Evolutionary conservation across 495 filamentous ascomycete genomes (phyloP), one percentile per base, ranked within the genome.

Genomic region (Lichenothelia convexa): DNA sequence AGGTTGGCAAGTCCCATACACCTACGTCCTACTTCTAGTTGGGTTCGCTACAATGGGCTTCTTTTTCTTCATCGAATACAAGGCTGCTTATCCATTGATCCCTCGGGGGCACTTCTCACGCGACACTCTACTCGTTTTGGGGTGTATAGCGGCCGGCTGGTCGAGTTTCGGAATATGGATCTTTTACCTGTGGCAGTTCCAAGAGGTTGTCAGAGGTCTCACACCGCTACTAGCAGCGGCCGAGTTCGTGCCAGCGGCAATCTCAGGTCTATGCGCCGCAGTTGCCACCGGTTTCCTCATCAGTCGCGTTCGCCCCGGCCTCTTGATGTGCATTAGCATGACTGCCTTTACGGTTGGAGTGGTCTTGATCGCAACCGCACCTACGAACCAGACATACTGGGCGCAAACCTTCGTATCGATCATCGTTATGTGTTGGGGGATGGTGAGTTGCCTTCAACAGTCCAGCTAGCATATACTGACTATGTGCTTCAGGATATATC

Each of bases 141-240:
- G 51, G 4, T 66, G 64, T 36, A 57, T 73, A 15, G 62, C 64
- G 1, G 49, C 51, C 12, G 75, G 71, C 2, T 78, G 73, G 75
- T 60, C 59, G 36, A 62, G 56, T 39, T 77, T 77, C 37, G 71
- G 72, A 12, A 72, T 48, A 4, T 67, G 60, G 53, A 41, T 64
- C 9, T 67, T 55, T 45, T 71, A 71, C 44, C 35, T 54, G 32
- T 65, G 49, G 35, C 41, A 57, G 0, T 59, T 67, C 36, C 41
- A 63, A 8, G 42, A 57, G 36, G 42, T 51, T 8, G 40, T 61
- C 0, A 50, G 62, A 5, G 36, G 43, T 0, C 30, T 44, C 3
- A 47, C 49, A 7, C 58, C 64, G 1, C 49, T 71, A 1, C 46
- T 58, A 4, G 43, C 55, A 4, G 40, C 54, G 0, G 62, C 61